Evolutionary conservation across 306 rosid genomes (phyloP).

Genomic region (Casuarina glauca): DNA sequence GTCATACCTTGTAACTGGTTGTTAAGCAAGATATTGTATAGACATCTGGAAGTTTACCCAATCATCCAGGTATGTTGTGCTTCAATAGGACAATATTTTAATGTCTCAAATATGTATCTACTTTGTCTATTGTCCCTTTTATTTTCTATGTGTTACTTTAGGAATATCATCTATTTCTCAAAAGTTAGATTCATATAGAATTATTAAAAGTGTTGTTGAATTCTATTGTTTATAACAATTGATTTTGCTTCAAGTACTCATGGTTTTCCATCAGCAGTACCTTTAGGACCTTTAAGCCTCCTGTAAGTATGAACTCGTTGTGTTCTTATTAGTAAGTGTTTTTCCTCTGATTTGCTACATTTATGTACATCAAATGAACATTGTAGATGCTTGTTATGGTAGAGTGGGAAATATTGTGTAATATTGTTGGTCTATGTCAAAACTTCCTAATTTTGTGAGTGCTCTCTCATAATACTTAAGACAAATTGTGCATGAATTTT

Average conservation of each 20-base stretch:
- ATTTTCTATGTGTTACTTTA: neutral
- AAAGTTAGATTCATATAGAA: neutral
- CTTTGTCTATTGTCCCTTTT: neutral
- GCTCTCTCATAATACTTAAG: slow-evolving; percentile 74
- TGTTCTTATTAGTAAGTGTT: slow-evolving; percentile 19
- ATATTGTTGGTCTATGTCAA: slow-evolving; percentile 50
- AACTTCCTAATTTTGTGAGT: slow-evolving; percentile 87
- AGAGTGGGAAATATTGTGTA: slow-evolving; percentile 7
- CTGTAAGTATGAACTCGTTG: slow-evolving; percentile 57
- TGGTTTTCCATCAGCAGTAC: slow-evolving; percentile 57
- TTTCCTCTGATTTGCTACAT: slow-evolving; percentile 18
- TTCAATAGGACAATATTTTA: slow-evolving; percentile 1
- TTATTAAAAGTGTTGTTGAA: slow-evolving; percentile 20
- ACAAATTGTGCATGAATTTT: slow-evolving; percentile 63
- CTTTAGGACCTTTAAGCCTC: slow-evolving; percentile 72
- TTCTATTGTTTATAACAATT: slow-evolving; percentile 46
- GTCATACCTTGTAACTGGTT: slow-evolving; percentile 97
- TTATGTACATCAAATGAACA: neutral
- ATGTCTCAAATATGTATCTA: neutral
- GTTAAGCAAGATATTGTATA: slow-evolving; percentile 73
- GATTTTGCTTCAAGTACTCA: slow-evolving; percentile 70
- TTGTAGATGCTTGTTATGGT: neutral
- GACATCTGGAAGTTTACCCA: slow-evolving; percentile 51
- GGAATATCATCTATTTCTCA: neutral
- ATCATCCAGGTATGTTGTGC: slow-evolving; percentile 65